These are phyloP conservation scores for Gossypium turneri DNA, from an alignment of 345 rosid genomes.

Conservation along the genomic window DNA sequence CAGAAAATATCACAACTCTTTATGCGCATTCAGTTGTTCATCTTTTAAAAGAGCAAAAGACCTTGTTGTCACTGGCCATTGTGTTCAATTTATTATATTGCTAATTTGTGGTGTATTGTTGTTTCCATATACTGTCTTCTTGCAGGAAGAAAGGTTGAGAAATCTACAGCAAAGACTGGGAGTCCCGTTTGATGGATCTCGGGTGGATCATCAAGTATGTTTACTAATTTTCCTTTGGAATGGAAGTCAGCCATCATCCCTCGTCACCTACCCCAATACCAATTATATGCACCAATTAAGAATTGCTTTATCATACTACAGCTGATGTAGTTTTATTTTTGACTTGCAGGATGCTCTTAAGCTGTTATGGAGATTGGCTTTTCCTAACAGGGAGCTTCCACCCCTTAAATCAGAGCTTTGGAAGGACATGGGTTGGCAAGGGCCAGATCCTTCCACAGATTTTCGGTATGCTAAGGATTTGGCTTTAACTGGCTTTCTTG, in stretches of 20 bases:
- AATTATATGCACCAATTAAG: background rate
- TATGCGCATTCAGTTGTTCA: background rate
- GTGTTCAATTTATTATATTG: background rate
- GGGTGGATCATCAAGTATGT: slow-evolving; percentile 66
- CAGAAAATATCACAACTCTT: background rate
- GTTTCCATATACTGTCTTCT: slow-evolving; percentile 19
- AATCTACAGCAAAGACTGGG: slow-evolving; percentile 62
- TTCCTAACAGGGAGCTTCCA: slow-evolving; percentile 78
- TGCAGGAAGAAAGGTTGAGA: slow-evolving; percentile 78
- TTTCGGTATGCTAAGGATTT: slow-evolving; percentile 56
- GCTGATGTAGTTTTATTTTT: background rate
- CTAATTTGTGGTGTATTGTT: slow-evolving; percentile 3
- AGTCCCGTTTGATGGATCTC: slow-evolving; percentile 85
- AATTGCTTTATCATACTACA: background rate
- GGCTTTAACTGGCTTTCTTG: slow-evolving; percentile 11
- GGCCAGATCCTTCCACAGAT: slow-evolving; percentile 95
- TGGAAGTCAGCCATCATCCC: too few relatives aligned
- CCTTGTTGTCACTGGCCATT: background rate
- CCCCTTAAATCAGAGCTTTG: slow-evolving; percentile 86
- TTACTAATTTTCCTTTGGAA: background rate
- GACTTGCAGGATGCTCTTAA: slow-evolving; percentile 70
- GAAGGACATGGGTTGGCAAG: slow-evolving; percentile 99
- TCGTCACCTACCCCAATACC: background rate
- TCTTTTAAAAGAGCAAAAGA: background rate
- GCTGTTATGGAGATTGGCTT: slow-evolving; percentile 84